A percentile compares a stretch with the other conserved stretches of the same genome.
Conservation (phyloP, 78 protist species). For the Dictyostelium firmibasis region DNA sequence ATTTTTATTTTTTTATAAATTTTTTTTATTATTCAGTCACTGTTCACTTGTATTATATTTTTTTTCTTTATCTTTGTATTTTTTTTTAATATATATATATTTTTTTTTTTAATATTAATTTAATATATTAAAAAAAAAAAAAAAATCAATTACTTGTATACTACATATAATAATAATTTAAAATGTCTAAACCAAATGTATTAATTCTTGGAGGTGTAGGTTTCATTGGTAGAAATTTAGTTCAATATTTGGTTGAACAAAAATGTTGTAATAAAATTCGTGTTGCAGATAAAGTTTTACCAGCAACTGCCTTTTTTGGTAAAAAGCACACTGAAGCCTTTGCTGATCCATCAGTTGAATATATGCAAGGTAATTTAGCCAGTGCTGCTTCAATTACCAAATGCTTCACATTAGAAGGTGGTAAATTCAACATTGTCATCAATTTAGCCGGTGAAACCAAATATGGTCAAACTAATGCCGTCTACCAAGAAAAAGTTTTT, state of each 20-base stretch:
- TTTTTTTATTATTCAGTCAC: neutral
- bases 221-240: constrained; percentile 95
- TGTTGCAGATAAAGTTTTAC: constrained; percentile 93
- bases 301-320: constrained; percentile 87
- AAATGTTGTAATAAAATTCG: constrained; percentile 82
- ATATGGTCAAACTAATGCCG: constrained; percentile 88
- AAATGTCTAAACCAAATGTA: constrained; percentile 77
- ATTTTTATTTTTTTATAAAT: too few species aligned
- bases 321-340: constrained; percentile 69
- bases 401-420: constrained; percentile 73
- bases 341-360: constrained; percentile 81
- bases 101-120: too few species aligned
- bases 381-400: constrained; percentile 59
- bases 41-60: neutral
- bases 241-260: constrained; percentile 87
- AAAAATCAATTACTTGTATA: neutral
- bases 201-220: constrained; percentile 96
- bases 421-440: constrained; percentile 88
- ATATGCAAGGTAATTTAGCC: constrained; percentile 89
- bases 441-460: constrained; percentile 95
- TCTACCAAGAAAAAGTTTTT: constrained; percentile 86
- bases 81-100: too few species aligned
- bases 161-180: constrained; percentile 20
- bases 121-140: too few species aligned
- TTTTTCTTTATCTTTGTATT: neutral